phyloP scores from a whole-genome alignment of 1,284 basidiomycete genomes.

The Leccinum fallax region DNA sequence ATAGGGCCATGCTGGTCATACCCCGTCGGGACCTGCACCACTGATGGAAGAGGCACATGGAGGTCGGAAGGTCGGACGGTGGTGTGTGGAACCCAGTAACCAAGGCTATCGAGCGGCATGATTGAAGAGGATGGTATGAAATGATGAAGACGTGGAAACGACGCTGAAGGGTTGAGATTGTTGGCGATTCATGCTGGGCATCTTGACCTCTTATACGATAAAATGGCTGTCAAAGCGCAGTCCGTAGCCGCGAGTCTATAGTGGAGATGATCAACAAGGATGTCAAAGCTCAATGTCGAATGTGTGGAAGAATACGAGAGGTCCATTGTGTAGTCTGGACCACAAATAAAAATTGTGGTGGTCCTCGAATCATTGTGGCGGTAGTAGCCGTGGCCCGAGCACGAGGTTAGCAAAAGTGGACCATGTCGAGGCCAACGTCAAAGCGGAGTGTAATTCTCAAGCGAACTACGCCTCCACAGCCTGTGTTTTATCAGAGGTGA shows the following conservation, averaged over 20 bases:
- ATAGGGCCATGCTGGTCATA: neutral
- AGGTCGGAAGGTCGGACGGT: conserved; percentile 8
- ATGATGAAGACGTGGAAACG: neutral
- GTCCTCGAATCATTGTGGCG: neutral
- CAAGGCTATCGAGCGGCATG: conserved; percentile 2
- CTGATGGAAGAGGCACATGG: conserved; percentile 2
- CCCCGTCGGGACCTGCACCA: neutral
- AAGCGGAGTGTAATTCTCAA: neutral
- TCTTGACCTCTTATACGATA: conserved; percentile 1
- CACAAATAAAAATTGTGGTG: conserved; percentile 3
- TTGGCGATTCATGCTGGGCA: neutral
- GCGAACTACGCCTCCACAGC: neutral
- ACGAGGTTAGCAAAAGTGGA: neutral
- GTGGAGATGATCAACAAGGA: conserved; percentile 4
- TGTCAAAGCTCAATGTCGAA: conserved; percentile 2
- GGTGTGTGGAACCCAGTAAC: conserved; percentile 5
- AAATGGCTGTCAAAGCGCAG: conserved; percentile 13
- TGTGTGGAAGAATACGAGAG: neutral
- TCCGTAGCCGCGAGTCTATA: neutral
- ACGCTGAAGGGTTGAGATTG: neutral
- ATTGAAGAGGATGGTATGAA: neutral
- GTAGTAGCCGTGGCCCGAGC: conserved; percentile 7
- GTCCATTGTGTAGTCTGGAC: conserved; percentile 9
- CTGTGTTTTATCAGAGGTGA: neutral
- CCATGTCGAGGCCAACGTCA: neutral